phyloP scores from a whole-genome alignment of 306 rosid species.

The Ziziphus jujuba region DNA sequence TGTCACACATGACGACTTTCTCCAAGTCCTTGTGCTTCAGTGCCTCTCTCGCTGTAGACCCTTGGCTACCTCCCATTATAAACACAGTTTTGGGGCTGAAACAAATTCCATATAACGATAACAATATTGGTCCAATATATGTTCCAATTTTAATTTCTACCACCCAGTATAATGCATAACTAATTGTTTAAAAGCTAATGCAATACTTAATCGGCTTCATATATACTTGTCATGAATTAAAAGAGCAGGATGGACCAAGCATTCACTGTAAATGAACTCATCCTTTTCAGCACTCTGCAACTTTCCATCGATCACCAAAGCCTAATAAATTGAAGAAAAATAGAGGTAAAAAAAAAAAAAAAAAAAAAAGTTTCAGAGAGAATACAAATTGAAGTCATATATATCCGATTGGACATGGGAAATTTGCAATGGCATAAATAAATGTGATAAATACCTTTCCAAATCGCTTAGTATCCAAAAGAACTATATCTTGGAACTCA shows the following conservation, averaged over 20 bases:
- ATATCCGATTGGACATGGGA: background rate
- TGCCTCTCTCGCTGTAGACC: constrained; percentile 32
- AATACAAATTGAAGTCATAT: background rate
- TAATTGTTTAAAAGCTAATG: background rate
- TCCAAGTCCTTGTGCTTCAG: constrained; percentile 26
- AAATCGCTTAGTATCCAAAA: constrained; percentile 32
- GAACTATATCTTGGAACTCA: constrained; percentile 29
- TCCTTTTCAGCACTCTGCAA: constrained; percentile 41
- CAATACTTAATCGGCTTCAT: no score
- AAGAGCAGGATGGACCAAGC: constrained; percentile 41
- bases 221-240: constrained; percentile 29
- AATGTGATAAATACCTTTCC: constrained; percentile 23
- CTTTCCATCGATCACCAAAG: constrained; percentile 36
- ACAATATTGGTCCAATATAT: no score
- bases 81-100: constrained; percentile 33
- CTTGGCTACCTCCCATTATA: constrained; percentile 44
- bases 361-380: background rate
- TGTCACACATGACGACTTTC: constrained; percentile 40
- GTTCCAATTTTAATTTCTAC: no score
- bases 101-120: background rate
- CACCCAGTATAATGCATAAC: background rate
- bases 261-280: constrained; percentile 39
- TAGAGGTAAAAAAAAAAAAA: background rate
- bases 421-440: background rate
- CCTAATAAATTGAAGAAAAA: constrained; percentile 13